phyloP scores from a whole-genome alignment of 139 green algal species.

The Picochlorum sp. region DNA sequence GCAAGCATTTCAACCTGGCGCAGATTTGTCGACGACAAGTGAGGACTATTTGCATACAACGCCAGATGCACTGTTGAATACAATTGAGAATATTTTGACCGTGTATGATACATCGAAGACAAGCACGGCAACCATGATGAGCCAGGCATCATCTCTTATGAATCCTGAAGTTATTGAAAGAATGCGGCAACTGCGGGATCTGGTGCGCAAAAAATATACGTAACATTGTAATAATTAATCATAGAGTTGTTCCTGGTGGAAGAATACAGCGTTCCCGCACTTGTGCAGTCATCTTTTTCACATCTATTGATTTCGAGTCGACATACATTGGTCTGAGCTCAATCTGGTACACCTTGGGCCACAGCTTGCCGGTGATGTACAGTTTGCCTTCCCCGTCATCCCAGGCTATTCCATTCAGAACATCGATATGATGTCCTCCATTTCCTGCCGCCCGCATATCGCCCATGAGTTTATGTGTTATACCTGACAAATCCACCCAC shows the following conservation, averaged over 20 bases:
- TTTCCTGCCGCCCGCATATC: slow-evolving; percentile 9
- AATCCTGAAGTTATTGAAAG: slow-evolving; percentile 56
- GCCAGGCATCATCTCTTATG: slow-evolving; percentile 57
- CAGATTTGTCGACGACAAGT: slow-evolving; percentile 15
- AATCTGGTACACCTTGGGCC: slow-evolving; percentile 40
- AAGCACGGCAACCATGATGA: slow-evolving; percentile 24
- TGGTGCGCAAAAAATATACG: slow-evolving; percentile 41
- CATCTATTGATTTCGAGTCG: slow-evolving; percentile 8
- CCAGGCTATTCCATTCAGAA: slow-evolving; percentile 86
- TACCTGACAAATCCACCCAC: slow-evolving; percentile 52
- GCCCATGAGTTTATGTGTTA: slow-evolving; percentile 17
- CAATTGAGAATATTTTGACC: slow-evolving; percentile 49
- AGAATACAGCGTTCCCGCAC: slow-evolving; percentile 5
- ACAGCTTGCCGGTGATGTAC: slow-evolving; percentile 82
- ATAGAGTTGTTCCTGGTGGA: not conserved
- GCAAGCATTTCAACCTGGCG: slow-evolving; percentile 53
- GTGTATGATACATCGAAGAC: slow-evolving; percentile 31
- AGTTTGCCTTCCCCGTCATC: slow-evolving; percentile 50
- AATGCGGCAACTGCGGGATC: slow-evolving; percentile 42
- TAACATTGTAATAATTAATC: slow-evolving; percentile 18
- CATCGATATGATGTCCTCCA: slow-evolving; percentile 41
- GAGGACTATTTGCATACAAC: slow-evolving; percentile 47
- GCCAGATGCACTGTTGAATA: slow-evolving; percentile 39
- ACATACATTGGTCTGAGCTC: slow-evolving; percentile 7
- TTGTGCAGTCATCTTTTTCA: slow-evolving; percentile 3